Evolutionary conservation across 208 protist species (phyloP), one percentile per base, ranked within the genome.

Genomic region (Vickermania ingenoplastis): DNA sequence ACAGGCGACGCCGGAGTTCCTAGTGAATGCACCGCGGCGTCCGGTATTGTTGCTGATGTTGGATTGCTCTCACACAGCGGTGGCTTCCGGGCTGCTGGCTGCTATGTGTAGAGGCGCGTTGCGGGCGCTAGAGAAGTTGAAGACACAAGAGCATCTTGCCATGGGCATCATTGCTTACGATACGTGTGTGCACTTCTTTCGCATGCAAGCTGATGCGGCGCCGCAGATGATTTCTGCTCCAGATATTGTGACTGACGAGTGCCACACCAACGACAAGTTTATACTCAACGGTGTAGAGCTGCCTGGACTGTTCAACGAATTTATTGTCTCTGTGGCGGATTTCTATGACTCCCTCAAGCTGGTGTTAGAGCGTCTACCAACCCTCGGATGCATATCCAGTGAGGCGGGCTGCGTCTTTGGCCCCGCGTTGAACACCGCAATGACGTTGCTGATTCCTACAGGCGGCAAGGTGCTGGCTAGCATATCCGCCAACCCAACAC

Each of bases 1-100:
- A 67, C 72, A 96, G 31, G 96, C 96, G n/a, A 92, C 97, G 7
- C 71, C 76, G 3, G 95, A 98, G 63, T 99, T 99, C 83, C 83
- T 98, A 69, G 63, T 85, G 31, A 74, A 91, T 13, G 77, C 89
- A 11, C 93, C 96, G 30, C 83, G 84, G 61, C 92, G 95, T 1
- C 93, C 96, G 2, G 75, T 73, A n/a, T 97, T 92, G 61, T 62
- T 99, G 53, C 95, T 99, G 41, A 63, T 97, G 59, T 85, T 99
- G 26, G 97, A 99, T 67, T 95, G 96, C 53, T 95, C 84, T n/a
- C 91, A 90, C 69, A 64, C 81, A 14, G 78, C 91, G 0, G 77
- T 97, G 13, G 63, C 63, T n/a, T 90, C 83, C 0, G 95, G 95
- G n/a, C 67, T 96, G 61, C 71, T 97, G 52, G 31, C 65, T 27